phyloP scores from a whole-genome alignment of 768 basidiomycete species.

The Coprinopsis strossmayeri region DNA sequence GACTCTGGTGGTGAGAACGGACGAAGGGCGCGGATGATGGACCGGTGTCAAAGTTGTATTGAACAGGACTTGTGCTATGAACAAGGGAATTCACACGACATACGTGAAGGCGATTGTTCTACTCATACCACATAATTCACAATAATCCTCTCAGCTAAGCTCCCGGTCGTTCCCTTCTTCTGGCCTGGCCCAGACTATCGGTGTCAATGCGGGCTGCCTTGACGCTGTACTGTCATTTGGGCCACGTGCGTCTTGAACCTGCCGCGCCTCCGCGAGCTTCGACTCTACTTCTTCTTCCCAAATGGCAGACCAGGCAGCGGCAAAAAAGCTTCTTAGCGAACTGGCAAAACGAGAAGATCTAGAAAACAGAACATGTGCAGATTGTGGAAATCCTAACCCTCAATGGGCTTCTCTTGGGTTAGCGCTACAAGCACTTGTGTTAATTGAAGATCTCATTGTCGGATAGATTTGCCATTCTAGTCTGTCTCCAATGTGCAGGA shows the following conservation, averaged over 20 bases:
- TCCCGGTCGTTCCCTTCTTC: no score
- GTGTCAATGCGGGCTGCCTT: no score
- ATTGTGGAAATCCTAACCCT: conserved; percentile 86
- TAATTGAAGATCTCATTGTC: conserved; percentile 12
- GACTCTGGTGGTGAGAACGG: conserved; percentile 1
- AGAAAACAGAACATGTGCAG: conserved; percentile 71
- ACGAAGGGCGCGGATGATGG: not conserved
- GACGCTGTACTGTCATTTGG: no score
- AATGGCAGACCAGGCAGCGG: conserved; percentile 49
- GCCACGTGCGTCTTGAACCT: no score
- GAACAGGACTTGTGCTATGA: not conserved
- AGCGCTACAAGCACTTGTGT: conserved; percentile 9
- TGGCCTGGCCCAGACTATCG: no score
- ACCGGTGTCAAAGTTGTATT: not conserved
- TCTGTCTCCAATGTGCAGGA: conserved; percentile 87
- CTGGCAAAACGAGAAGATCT: conserved; percentile 69
- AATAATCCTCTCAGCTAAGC: no score
- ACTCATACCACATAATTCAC: no score
- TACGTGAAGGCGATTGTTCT: no score
- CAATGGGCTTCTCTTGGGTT: conserved; percentile 91
- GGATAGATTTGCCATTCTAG: conserved; percentile 73
- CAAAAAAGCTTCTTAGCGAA: conserved; percentile 67
- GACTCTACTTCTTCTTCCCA: not conserved
- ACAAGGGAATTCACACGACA: not conserved
- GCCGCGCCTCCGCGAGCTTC: not conserved